Percentiles rank a stretch among this genome's conserved stretches.
Evolutionary conservation across 305 asterid genomes (phyloP).

Genomic region (Lippia alba): DNA sequence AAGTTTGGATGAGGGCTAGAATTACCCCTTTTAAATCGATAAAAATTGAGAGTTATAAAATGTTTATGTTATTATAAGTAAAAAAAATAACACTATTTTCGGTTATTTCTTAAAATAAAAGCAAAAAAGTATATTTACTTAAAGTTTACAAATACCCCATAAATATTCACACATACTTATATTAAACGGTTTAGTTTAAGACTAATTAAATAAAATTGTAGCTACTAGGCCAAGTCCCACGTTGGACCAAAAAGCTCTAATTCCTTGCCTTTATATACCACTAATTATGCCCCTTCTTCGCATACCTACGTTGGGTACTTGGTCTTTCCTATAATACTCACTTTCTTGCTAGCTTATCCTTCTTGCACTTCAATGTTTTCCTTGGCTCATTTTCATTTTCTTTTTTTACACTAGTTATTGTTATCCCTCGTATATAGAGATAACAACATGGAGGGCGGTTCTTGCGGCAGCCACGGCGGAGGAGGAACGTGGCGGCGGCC

Average conservation of each 20-base stretch:
- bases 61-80: too few relatives aligned
- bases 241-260: constrained; percentile 39
- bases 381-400: background rate
- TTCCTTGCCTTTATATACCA: constrained; percentile 57
- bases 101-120: too few relatives aligned
- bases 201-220: background rate
- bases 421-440: background rate
- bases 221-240: constrained; percentile 4
- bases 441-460: constrained; percentile 37
- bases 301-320: constrained; percentile 31
- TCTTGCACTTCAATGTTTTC: background rate
- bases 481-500: constrained; percentile 31
- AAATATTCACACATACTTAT: background rate
- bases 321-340: constrained; percentile 29
- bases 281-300: constrained; percentile 42
- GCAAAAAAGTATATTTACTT: too few relatives aligned
- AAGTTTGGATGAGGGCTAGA: too few relatives aligned
- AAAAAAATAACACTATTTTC: too few relatives aligned
- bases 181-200: too few relatives aligned
- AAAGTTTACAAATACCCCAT: too few relatives aligned
- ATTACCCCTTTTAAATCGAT: too few relatives aligned
- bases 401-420: background rate
- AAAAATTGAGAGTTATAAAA: too few relatives aligned
- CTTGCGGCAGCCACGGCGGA: constrained; percentile 28
- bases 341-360: constrained; percentile 27